These are phyloP conservation scores for Fraxinus sp. DNA, from an alignment of 305 asterid species.

Conservation along the genomic window DNA sequence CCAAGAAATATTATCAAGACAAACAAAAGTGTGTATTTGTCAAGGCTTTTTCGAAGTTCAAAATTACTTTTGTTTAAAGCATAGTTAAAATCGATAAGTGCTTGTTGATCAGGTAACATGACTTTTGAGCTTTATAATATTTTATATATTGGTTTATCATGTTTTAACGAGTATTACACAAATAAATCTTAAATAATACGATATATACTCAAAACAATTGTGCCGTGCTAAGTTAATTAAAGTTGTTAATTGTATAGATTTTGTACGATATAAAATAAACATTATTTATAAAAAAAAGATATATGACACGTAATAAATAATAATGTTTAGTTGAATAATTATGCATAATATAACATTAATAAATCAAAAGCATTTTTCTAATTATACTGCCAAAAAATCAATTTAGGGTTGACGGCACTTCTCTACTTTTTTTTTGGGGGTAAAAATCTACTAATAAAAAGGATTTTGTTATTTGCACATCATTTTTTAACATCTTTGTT, in stretches of 20 bases:
- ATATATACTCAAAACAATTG: not conserved
- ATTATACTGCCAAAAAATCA: too few relatives aligned
- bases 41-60: not conserved
- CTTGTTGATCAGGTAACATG: not conserved
- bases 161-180: not conserved
- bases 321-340: too few relatives aligned
- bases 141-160: too few relatives aligned
- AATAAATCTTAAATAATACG: not conserved
- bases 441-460: too few relatives aligned
- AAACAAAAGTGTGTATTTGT: not conserved
- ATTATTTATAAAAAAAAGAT: too few relatives aligned
- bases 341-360: not conserved
- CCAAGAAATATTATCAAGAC: too few relatives aligned
- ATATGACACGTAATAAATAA: not conserved
- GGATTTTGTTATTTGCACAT: too few relatives aligned
- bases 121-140: not conserved
- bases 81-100: not conserved
- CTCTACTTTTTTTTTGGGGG: too few relatives aligned
- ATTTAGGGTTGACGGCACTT: too few relatives aligned
- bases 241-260: not conserved
- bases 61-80: not conserved
- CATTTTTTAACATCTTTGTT: too few relatives aligned
- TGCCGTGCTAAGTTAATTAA: not conserved
- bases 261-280: not conserved
- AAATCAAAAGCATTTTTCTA: too few relatives aligned